Evolutionary conservation across 805 yeast genomes (phyloP).

Genomic region (Pichia membranifaciens): DNA sequence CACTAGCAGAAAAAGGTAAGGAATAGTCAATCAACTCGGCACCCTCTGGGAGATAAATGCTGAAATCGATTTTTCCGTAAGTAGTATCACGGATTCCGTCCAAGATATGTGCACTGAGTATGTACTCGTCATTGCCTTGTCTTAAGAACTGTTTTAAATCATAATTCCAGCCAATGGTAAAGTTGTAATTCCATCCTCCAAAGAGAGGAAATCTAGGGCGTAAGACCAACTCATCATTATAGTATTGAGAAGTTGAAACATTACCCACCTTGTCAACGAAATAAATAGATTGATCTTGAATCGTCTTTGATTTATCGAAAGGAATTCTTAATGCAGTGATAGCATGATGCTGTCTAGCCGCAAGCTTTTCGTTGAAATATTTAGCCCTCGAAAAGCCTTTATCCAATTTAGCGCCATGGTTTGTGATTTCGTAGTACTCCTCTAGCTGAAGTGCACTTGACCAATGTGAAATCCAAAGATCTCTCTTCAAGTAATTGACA

Average conservation of each 20-base stretch:
- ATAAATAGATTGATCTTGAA: slow-evolving; percentile 54
- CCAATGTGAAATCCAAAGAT: slow-evolving; percentile 88
- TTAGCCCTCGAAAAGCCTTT: slow-evolving; percentile 77
- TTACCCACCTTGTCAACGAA: slow-evolving; percentile 89
- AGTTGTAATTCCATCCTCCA: slow-evolving; percentile 95
- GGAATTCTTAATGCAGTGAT: slow-evolving; percentile 55
- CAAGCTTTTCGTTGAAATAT: slow-evolving; percentile 56
- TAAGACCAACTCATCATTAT: slow-evolving; percentile 45
- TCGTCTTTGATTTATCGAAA: slow-evolving; percentile 36
- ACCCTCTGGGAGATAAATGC: slow-evolving; percentile 82
- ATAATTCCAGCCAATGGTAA: slow-evolving; percentile 90
- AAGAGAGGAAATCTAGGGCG: slow-evolving; percentile 90
- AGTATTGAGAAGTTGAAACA: slow-evolving; percentile 66
- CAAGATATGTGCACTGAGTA: slow-evolving; percentile 64
- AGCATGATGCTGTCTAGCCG: slow-evolving; percentile 49
- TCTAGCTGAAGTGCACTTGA: slow-evolving; percentile 66
- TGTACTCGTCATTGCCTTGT: slow-evolving; percentile 42
- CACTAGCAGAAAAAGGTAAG: slow-evolving; percentile 45
- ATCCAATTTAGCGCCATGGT: slow-evolving; percentile 64
- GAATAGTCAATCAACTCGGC: slow-evolving; percentile 53
- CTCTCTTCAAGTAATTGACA: slow-evolving; percentile 58
- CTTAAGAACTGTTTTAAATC: slow-evolving; percentile 49
- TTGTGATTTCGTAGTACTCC: slow-evolving; percentile 77
- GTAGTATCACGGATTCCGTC: slow-evolving; percentile 66
- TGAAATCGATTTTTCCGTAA: slow-evolving; percentile 53